phyloP scores from a whole-genome alignment of 2,329 filamentous ascomycete species.

The Dactylonectria macrodidyma region DNA sequence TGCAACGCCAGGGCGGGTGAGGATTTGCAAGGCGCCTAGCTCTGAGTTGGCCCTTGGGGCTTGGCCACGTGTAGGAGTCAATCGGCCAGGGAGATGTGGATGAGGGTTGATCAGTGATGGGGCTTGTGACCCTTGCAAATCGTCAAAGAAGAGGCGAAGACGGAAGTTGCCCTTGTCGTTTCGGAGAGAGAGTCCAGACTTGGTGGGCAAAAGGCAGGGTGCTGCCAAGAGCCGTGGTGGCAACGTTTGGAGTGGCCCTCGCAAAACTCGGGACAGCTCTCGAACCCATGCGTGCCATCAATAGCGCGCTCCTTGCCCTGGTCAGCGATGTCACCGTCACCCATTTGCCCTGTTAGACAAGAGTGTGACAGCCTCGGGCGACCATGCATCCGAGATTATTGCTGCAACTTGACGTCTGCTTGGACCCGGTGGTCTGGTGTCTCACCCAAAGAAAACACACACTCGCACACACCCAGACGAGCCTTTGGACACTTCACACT shows the following conservation, averaged over 20 bases:
- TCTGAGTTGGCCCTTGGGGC: constrained; percentile 30
- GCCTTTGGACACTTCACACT: constrained; percentile 23
- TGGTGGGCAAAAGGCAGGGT: constrained; percentile 5
- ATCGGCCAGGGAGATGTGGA: constrained; percentile 12
- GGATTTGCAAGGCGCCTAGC: constrained; percentile 34
- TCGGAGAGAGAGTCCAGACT: constrained; percentile 12
- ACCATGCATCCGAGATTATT: constrained; percentile 49
- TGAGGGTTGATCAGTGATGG: background rate
- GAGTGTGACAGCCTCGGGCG: constrained; percentile 45
- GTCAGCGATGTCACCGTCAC: constrained; percentile 22
- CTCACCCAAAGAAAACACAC: constrained; percentile 31
- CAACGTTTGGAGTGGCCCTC: background rate
- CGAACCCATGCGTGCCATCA: constrained; percentile 22
- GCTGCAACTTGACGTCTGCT: constrained; percentile 44
- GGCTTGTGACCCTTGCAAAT: constrained; percentile 3
- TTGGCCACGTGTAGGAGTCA: constrained; percentile 46
- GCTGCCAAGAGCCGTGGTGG: constrained; percentile 1
- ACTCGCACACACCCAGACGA: constrained; percentile 34
- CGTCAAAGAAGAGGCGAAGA: background rate
- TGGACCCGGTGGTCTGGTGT: constrained; percentile 35
- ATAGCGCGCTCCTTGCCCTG: constrained; percentile 23
- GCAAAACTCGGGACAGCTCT: constrained; percentile 1
- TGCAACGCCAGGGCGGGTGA: constrained; percentile 28
- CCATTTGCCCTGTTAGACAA: constrained; percentile 24
- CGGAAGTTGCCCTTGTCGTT: background rate